Conservation (phyloP, 1,284 basidiomycete genomes). For the Peniophora sp. region DNA sequence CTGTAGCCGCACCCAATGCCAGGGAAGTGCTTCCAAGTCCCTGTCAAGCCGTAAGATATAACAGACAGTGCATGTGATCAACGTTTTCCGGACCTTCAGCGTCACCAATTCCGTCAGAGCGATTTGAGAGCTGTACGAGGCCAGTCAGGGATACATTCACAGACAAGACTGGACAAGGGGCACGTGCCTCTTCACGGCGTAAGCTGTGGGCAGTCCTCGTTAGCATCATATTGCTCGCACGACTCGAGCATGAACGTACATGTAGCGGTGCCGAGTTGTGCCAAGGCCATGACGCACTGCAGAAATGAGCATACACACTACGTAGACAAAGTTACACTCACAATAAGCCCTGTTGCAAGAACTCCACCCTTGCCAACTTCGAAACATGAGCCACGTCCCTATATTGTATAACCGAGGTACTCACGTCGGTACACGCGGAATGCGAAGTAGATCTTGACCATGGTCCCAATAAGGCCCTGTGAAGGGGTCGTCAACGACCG, state of each 20-base stretch:
- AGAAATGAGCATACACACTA: background rate
- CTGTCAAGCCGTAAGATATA: background rate
- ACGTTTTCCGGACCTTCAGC: background rate
- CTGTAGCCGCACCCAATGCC: conserved; percentile 35
- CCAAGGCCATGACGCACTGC: conserved; percentile 10
- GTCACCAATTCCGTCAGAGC: background rate
- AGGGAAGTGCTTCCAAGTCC: conserved; percentile 24
- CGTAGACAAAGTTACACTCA: conserved; percentile 24
- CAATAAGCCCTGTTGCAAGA: conserved; percentile 44
- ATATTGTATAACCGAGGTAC: too few relatives aligned
- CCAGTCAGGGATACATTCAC: background rate
- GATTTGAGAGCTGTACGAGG: background rate
- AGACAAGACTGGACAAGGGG: background rate
- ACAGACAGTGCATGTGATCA: background rate
- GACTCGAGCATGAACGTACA: too few relatives aligned
- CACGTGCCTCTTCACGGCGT: background rate
- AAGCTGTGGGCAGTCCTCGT: background rate
- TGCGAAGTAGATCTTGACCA: conserved; percentile 48
- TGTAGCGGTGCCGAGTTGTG: conserved; percentile 10
- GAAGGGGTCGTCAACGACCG: background rate
- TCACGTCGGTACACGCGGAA: background rate
- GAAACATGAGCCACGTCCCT: too few relatives aligned
- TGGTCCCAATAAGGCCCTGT: conserved; percentile 45
- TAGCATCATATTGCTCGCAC: too few relatives aligned
- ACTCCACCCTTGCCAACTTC: conserved; percentile 57